Evolutionary conservation across 2,329 filamentous ascomycete species (phyloP).

Genomic region (Fusarium poae): DNA sequence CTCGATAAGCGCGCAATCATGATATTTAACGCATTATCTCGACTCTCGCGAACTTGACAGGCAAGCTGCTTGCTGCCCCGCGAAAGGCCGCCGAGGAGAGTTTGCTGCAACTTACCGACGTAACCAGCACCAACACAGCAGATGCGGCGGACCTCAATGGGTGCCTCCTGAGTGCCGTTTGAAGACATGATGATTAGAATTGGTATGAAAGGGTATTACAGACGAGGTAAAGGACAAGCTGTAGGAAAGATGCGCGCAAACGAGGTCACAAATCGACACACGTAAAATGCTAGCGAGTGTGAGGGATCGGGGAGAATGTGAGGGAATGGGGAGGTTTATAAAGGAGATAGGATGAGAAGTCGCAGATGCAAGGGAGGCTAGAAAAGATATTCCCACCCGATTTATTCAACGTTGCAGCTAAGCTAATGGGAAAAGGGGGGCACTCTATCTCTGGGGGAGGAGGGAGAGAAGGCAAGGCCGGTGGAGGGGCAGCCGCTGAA

Average conservation of each 20-base stretch:
- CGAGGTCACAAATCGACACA: constrained; percentile 43
- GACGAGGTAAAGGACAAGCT: constrained; percentile 30
- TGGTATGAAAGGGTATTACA: constrained; percentile 32
- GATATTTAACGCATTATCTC: constrained; percentile 12
- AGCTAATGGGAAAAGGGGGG: constrained; percentile 40
- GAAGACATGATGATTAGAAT: constrained; percentile 45
- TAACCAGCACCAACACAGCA: constrained; percentile 83
- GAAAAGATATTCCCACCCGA: constrained; percentile 43
- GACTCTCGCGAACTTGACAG: neutral
- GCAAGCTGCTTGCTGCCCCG: constrained; percentile 2
- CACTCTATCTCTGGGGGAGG: constrained; percentile 24
- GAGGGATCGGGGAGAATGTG: constrained; percentile 21
- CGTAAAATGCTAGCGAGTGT: constrained; percentile 41
- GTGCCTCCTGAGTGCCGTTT: constrained; percentile 49
- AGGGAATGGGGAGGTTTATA: constrained; percentile 40
- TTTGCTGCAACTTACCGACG: constrained; percentile 68
- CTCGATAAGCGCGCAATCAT: constrained; percentile 26
- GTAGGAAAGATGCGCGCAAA: constrained; percentile 42
- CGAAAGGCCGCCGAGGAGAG: neutral
- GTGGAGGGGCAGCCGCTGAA: constrained; percentile 41
- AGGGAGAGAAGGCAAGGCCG: constrained; percentile 16
- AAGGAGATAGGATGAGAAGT: constrained; percentile 33
- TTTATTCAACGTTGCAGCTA: constrained; percentile 39
- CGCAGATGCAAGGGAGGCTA: constrained; percentile 36
- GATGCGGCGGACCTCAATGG: constrained; percentile 66